Base-by-base conservation (phyloP, 2,329 filamentous ascomycete species). In the Beauveria scarabaeidicola region DNA sequence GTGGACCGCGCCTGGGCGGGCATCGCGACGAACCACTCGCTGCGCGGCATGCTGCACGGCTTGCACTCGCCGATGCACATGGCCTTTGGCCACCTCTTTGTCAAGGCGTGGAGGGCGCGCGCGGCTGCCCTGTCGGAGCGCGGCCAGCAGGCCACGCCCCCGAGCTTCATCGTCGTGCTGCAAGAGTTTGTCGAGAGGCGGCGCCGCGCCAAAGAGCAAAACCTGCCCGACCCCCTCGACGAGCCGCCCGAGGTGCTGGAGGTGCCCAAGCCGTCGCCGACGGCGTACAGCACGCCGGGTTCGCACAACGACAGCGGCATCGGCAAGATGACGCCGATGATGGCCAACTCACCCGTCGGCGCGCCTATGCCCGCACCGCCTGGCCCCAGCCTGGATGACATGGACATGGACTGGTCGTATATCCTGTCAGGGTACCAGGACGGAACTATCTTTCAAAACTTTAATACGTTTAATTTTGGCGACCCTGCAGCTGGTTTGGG, bases 91-190 rank as follows among this genome's bases (percentile, higher is more conserved):
- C 74, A 75, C 21, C 75, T 82, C 19, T 81, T 88, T 44, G 70
- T 87, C 60, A 85, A 84, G 65, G 83, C 84, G 0, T 88, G 85
- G 85, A 78, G 81, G 47, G 81, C 80, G 2, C 78, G 80, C 58
- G 79, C 80, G 64, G 73, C 76, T 2, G 78, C 78, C 13, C 75
- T 79, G 63, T 63, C 71, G 5, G 73, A 74, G 54, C 69, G 73
- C 7, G 81, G 81, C 0, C 75, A 74, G 32, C 68, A 73, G 1
- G 61, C 77, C 2, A 65, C 70, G 17, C 72, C 73, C 13, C 81
- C 81, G 2, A 70, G 68, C 48, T 78, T 83, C 62, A 78, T 84
- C 58, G 70, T 68, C 3, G 63, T 75, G 47, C 72, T 84, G 64
- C 72, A 75, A n/a, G 77, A 79, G 56, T 73, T 75, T 17, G 71